phyloP scores from a whole-genome alignment of 345 rosid species.

The Psidium friedrichsthalianum region DNA sequence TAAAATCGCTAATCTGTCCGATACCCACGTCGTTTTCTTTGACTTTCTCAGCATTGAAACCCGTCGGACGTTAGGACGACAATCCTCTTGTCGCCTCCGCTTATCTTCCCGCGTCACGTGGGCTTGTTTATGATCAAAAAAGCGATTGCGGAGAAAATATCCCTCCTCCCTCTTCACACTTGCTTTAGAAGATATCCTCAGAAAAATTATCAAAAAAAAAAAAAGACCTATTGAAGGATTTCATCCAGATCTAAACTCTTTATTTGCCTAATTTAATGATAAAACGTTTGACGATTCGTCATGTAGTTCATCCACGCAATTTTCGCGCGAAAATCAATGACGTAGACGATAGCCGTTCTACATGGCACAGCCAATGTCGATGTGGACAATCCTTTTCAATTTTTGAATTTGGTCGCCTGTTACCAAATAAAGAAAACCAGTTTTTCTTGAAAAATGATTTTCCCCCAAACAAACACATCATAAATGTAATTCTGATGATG shows the following conservation, averaged over 20 bases:
- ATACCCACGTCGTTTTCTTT: neutral
- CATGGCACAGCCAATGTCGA: no score
- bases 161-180: neutral
- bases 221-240: fast-evolving
- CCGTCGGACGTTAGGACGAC: neutral
- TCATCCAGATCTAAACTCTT: fast-evolving
- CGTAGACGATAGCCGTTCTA: no score
- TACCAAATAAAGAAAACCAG: no score
- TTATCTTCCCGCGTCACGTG: neutral
- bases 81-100: neutral
- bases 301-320: no score
- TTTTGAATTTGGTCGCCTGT: no score
- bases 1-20: neutral
- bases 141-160: neutral
- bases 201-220: neutral
- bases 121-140: neutral
- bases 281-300: no score
- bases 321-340: no score
- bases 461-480: no score
- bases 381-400: no score
- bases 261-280: no score
- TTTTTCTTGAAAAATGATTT: no score
- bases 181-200: neutral
- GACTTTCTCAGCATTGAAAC: neutral
- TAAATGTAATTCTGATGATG: neutral